phyloP scores from a whole-genome alignment of 2,329 filamentous ascomycete genomes.

The Xylaria digitata region DNA sequence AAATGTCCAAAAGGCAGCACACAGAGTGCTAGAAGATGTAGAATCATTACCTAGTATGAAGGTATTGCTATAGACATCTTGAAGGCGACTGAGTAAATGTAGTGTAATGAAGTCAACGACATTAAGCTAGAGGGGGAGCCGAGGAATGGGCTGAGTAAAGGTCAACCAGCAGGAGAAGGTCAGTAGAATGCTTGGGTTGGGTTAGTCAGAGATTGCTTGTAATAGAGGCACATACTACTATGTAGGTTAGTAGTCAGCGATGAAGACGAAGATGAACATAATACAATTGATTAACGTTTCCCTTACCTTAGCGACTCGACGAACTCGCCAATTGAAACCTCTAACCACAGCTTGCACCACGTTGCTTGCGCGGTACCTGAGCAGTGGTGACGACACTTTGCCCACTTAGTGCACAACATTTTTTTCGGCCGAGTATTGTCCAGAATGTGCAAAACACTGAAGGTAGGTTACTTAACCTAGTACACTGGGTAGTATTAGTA shows the following conservation, averaged over 20 bases:
- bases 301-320: not conserved
- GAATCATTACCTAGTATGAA: too few species aligned
- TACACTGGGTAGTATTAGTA: too few species aligned
- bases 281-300: not conserved
- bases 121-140: not conserved
- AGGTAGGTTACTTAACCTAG: too few species aligned
- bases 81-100: too few species aligned
- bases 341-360: constrained; percentile 18
- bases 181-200: too few species aligned
- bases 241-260: too few species aligned
- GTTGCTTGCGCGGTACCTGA: constrained; percentile 8
- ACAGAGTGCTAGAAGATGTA: not conserved
- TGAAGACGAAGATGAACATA: not conserved
- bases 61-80: too few species aligned
- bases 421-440: constrained; percentile 8
- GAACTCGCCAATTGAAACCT: constrained; percentile 31
- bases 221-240: not conserved
- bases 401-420: constrained; percentile 17
- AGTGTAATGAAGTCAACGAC: not conserved
- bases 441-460: not conserved
- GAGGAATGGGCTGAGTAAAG: too few species aligned
- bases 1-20: not conserved
- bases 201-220: too few species aligned
- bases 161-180: too few species aligned
- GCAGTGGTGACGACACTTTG: constrained; percentile 22